Base-by-base conservation (phyloP, 257 asterid species). In the Rauvolfia tetraphylla region DNA sequence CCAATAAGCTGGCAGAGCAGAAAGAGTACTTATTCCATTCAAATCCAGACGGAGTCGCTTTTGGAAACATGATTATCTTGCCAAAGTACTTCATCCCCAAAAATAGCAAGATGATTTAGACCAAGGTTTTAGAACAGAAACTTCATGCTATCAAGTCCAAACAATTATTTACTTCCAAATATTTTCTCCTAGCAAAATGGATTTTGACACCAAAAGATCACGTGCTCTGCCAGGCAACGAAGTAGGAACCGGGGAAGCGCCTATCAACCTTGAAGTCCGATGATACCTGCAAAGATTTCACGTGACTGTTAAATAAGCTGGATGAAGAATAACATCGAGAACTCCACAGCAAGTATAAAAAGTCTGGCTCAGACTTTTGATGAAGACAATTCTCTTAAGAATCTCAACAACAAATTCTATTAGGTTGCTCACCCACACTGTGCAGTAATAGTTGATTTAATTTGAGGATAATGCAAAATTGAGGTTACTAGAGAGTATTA, bases 221-320 rank as follows among this genome's bases (percentile, higher is more conserved):
- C 8, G 44, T 17, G 48, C 57, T 72, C 73, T 9, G 71, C 31
- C 79, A 58, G 75, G 54, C 56, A 46, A 58, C 4, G 42, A 18
- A 49, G 73, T 31, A 23, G 31, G 68, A 5, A 42, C 39, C 29
- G 14, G 41, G 69, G 18, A 54, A 59, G 75, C 4, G 67, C 20
- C 82, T 46, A 18, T 91, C 88, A 93, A 79, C 93, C 97, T 87
- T 92, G 97, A 82, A 93, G 95, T 7, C 98, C 98, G 22, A 93
- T 93, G 79, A 93, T 87, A 81, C 98, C 98, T 93, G 90, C 89
- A 87, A 74, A 79, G 57, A 53, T 81, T 68, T 46, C 41, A 27
- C 59, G 33, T 2, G 70, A 13, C 49, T 42, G 33, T 14, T 29
- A 17, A 41, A 7, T 25, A 10, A 38, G n/a, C 17, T 66, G 25